Conservation (phyloP, 2,329 filamentous ascomycete genomes). For the Trichoderma koningiopsis region DNA sequence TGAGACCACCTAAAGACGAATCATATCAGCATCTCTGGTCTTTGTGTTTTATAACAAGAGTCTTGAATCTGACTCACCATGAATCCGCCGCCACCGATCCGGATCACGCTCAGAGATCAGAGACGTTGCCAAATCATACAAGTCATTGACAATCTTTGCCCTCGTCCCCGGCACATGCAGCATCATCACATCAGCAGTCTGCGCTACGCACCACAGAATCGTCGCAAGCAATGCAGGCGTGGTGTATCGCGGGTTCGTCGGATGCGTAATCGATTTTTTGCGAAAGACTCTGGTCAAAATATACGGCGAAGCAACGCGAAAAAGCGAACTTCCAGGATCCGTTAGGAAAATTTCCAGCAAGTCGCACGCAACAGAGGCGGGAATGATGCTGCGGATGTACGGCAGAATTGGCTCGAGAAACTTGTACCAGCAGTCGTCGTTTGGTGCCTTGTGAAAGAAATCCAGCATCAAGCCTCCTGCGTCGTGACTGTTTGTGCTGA, state of each 20-base stretch:
- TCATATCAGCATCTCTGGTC: not conserved
- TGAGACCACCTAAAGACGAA: constrained; percentile 35
- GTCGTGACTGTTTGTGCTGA: constrained; percentile 29
- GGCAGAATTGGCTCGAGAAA: constrained; percentile 47
- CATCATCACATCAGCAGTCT: constrained; percentile 49
- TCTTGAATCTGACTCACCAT: constrained; percentile 31
- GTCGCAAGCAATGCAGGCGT: constrained; percentile 49
- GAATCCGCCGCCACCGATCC: constrained; percentile 42
- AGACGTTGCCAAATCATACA: constrained; percentile 41
- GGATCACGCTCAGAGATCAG: constrained; percentile 42
- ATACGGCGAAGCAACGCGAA: constrained; percentile 50
- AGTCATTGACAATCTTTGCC: constrained; percentile 42
- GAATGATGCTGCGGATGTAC: constrained; percentile 43
- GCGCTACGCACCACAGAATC: constrained; percentile 52
- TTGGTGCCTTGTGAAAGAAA: constrained; percentile 34
- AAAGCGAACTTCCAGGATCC: constrained; percentile 47
- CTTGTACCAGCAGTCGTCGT: constrained; percentile 42
- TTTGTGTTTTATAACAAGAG: not conserved
- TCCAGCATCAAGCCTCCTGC: constrained; percentile 28
- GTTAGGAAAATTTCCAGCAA: constrained; percentile 52
- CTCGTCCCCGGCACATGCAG: constrained; percentile 46
- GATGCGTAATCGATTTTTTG: constrained; percentile 46
- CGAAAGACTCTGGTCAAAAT: constrained; percentile 51
- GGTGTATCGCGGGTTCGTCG: constrained; percentile 43
- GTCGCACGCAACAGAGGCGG: constrained; percentile 47